Percentiles rank a stretch among this genome's conserved stretches.
Evolutionary conservation across 2,329 filamentous ascomycete genomes (phyloP).

Genomic region (Ustilaginoidea virens): DNA sequence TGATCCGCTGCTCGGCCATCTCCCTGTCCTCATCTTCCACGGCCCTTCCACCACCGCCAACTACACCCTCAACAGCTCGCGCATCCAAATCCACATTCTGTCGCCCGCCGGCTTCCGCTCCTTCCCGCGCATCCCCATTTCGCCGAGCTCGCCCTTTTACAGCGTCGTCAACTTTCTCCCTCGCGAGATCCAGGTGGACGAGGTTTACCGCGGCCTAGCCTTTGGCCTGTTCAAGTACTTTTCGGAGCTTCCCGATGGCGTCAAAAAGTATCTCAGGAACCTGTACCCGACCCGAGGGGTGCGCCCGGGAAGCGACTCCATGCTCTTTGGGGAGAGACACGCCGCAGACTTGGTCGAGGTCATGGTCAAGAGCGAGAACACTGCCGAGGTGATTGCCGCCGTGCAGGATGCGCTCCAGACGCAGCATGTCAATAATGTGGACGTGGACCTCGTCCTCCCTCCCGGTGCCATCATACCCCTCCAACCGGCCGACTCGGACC

Average conservation of each 20-base stretch:
- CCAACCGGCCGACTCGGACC: constrained; percentile 41
- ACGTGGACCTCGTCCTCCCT: constrained; percentile 76
- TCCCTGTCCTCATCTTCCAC: constrained; percentile 81
- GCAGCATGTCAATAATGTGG: constrained; percentile 70
- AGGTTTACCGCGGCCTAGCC: constrained; percentile 77
- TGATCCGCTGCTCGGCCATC: constrained; percentile 67
- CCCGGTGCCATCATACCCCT: constrained; percentile 57
- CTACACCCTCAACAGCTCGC: constrained; percentile 73
- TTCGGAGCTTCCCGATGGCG: constrained; percentile 61
- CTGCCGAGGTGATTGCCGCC: constrained; percentile 54
- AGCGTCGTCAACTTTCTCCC: constrained; percentile 79
- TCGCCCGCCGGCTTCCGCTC: constrained; percentile 78
- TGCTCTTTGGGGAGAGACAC: constrained; percentile 80
- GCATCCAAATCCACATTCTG: constrained; percentile 89
- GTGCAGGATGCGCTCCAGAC: constrained; percentile 65
- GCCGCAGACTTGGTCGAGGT: constrained; percentile 77
- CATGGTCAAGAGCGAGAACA: constrained; percentile 71
- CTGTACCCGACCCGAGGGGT: constrained; percentile 38
- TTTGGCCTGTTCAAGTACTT: constrained; percentile 95
- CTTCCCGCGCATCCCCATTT: constrained; percentile 82
- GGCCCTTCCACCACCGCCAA: constrained; percentile 82
- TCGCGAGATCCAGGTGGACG: constrained; percentile 88
- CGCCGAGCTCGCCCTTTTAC: constrained; percentile 84
- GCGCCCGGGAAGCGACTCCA: constrained; percentile 47
- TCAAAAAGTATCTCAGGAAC: constrained; percentile 55